Evolutionary conservation across 1,284 basidiomycete species (phyloP), one percentile per base, ranked within the genome.

Genomic region (Heliocybe sulcata): DNA sequence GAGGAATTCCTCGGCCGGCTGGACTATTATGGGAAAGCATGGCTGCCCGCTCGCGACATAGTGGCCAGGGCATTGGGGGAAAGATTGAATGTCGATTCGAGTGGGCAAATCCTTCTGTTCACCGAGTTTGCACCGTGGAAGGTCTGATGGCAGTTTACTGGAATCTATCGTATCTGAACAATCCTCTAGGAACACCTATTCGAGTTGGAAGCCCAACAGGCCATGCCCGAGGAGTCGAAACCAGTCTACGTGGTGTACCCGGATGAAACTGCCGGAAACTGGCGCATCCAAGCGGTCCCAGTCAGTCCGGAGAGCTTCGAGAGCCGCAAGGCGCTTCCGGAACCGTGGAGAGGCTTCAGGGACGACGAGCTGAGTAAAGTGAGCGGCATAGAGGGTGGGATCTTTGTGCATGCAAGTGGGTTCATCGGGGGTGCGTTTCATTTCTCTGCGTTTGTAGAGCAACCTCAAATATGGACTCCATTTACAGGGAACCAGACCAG

Each of bases 251-350:
- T 96, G 55, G 75, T 99, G 55, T 99, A 98, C 69, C 92, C 93
- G 2, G 96, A 99, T 65, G 87, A 90, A 64, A 76, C 73, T 1
- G 76, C 71, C 19, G 79, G 76, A 25, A 92, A 87, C 66, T 99
- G 96, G 96, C 85, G 97, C 50, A 76, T 99, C 50, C 96, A 98
- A 68, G 94, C 94, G 14, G 92, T 99, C 14, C 90, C 96, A 14
- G 74, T 87, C 52, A 78, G 84, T 1, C 75, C 88, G 2, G 90
- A 92, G 63, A 90, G 87, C 64, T 99, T 99, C 65, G 82, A 87
- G 66, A 94, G 88, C 69, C 82, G 97, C 48, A 97, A 96, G 69
- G 85, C 93, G 1, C 75, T 99, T 35, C 96, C 97, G 1, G 94
- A 98, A 69, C 75, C 78, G 57, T 99, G 97, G 96, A 80, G 95